Conservation (phyloP, 805 yeast genomes). For the Saccharomycopsis javanensis region DNA sequence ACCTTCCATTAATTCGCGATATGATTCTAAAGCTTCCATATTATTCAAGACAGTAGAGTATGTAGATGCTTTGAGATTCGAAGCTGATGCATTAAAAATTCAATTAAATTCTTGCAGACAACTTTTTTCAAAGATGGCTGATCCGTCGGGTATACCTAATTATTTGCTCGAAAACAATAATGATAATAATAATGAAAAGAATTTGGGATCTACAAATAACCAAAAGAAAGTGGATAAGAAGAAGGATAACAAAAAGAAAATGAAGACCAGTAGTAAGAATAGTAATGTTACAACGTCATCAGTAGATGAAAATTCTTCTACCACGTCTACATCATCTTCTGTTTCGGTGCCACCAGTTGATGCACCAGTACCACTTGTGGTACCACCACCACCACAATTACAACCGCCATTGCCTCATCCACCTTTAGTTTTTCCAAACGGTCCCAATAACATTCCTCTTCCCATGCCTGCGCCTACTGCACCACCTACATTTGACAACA, state of each 20-base stretch:
- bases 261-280: not conserved
- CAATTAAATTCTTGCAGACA: slow-evolving; percentile 22
- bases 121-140: slow-evolving; percentile 5
- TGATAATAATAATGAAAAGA: not conserved
- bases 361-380: not conserved
- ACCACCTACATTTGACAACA: not conserved
- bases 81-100: slow-evolving; percentile 21
- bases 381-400: slow-evolving; percentile 3
- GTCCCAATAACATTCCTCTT: not conserved
- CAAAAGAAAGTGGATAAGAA: not conserved
- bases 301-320: too few species aligned
- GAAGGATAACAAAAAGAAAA: not conserved
- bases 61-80: slow-evolving; percentile 30
- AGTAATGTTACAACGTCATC: slow-evolving; percentile 1
- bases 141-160: not conserved
- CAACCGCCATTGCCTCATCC: slow-evolving; percentile 3
- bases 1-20: slow-evolving; percentile 32
- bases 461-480: not conserved
- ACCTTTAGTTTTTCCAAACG: not conserved
- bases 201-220: not conserved
- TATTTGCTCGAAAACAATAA: not conserved
- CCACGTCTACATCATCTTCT: too few species aligned
- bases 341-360: too few species aligned
- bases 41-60: slow-evolving; percentile 35
- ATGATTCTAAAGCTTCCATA: slow-evolving; percentile 38